Evolutionary conservation across 169 alveolate species (phyloP).

Genomic region (Perkinsus marinus): DNA sequence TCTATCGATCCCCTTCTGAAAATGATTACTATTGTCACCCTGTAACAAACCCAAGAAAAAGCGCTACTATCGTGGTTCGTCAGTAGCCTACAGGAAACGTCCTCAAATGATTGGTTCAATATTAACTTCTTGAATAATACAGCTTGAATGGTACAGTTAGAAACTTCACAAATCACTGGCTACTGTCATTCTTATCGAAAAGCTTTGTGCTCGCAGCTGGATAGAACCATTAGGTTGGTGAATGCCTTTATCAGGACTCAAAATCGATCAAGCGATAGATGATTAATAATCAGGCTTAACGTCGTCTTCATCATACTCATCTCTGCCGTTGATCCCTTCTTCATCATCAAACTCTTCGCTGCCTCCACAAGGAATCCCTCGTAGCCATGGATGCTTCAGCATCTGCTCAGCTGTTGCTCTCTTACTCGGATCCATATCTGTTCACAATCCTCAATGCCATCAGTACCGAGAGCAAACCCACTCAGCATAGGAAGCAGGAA

Average conservation of each 20-base stretch:
- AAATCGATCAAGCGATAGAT: background rate
- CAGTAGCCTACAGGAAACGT: background rate
- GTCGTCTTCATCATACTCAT: background rate
- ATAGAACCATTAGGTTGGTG: background rate
- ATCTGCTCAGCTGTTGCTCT: conserved; percentile 72
- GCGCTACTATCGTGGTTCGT: background rate
- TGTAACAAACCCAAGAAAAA: background rate
- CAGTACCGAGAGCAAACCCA: background rate
- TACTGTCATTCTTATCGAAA: background rate
- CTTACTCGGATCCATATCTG: conserved; percentile 62
- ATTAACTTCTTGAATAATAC: background rate
- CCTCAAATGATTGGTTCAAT: background rate
- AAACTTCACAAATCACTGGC: background rate
- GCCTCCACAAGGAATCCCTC: background rate
- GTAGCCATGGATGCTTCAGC: conserved; percentile 80
- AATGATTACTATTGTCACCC: background rate
- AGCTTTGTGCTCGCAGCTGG: background rate
- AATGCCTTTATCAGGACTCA: background rate
- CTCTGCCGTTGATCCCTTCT: background rate
- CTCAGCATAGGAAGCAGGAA: conserved; percentile 63
- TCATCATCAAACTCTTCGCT: background rate
- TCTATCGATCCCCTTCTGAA: background rate
- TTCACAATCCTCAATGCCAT: background rate
- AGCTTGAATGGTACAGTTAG: background rate
- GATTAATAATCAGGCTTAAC: background rate